A percentile compares a stretch with the other conserved stretches of the same genome.
Evolutionary conservation across 2,329 filamentous ascomycete genomes (phyloP).

Genomic region (Colletotrichum musae): DNA sequence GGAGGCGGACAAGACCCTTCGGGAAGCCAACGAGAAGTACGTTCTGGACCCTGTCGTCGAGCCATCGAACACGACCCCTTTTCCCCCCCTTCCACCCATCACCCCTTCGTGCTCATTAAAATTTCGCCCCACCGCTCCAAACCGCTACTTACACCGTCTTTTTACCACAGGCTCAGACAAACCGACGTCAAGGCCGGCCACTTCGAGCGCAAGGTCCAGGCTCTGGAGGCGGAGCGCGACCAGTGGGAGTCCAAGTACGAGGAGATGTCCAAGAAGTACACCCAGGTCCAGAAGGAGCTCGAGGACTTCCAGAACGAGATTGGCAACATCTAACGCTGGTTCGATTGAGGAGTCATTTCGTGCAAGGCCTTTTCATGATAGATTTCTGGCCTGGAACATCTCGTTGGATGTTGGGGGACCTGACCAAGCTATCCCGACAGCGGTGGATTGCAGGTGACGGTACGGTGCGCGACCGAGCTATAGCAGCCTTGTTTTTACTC

Average conservation of each 20-base stretch:
- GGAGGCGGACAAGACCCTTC: slow-evolving; percentile 94
- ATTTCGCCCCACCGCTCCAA: slow-evolving; percentile 30
- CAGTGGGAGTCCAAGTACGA: slow-evolving; percentile 99
- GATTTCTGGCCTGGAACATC: slow-evolving; percentile 35
- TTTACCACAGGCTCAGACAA: slow-evolving; percentile 87
- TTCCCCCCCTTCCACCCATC: slow-evolving; percentile 18
- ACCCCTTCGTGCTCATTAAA: slow-evolving; percentile 33
- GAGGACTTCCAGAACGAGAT: slow-evolving; percentile 93
- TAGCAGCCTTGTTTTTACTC: slow-evolving; percentile 40
- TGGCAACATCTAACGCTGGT: slow-evolving; percentile 82
- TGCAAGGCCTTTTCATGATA: slow-evolving; percentile 35
- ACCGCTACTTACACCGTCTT: slow-evolving; percentile 41
- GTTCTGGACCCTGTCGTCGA: slow-evolving; percentile 52
- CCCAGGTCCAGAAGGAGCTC: slow-evolving; percentile 87
- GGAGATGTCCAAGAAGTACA: slow-evolving; percentile 95
- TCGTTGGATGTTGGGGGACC: slow-evolving; percentile 31
- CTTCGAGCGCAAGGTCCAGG: slow-evolving; percentile 99
- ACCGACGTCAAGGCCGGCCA: slow-evolving; percentile 99
- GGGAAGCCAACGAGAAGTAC: slow-evolving; percentile 99
- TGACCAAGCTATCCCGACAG: slow-evolving; percentile 34
- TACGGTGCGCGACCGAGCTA: slow-evolving; percentile 33
- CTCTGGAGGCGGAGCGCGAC: slow-evolving; percentile 91
- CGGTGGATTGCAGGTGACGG: slow-evolving; percentile 36
- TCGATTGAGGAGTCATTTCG: slow-evolving; percentile 32
- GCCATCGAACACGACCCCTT: slow-evolving; percentile 33